Base-by-base conservation (phyloP, 495 filamentous ascomycete genomes). In the Trichoderma parareesei region DNA sequence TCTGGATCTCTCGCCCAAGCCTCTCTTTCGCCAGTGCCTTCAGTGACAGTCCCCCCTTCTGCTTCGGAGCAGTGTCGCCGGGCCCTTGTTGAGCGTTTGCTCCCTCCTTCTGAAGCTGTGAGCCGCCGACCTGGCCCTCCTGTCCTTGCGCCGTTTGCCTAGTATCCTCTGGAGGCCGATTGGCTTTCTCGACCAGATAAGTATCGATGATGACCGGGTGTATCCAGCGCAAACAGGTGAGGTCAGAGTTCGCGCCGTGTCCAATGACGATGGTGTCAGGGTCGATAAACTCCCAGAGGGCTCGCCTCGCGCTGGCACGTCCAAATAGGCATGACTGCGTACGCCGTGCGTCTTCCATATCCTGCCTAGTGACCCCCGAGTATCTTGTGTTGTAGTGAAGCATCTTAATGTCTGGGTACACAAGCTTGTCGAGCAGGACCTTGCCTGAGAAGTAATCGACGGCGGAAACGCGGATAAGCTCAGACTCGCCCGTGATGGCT, bases 361-460 rank as follows among this genome's bases (percentile, higher is more conserved):
- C 70, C 0, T 11, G 13, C 38, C 60, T 48, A 0, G 65, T 72
- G 0, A 83, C 67, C 0, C 81, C 79, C 14, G 77, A 79, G 33
- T 68, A 77, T 0, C 67, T 68, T 0, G 75, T 77, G 40, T 78
- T 76, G 68, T 71, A 73, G 64, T 83, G 75, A 10, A 44, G 46
- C 65, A 83, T 79, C 3, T 62, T 16, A 0, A 75, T 68, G 0
- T 65, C 66, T 0, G 82, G 81, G 1, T 61, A 68, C 1, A 83
- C 81, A 9, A 83, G 67, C 0, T 68, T 66, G 64, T 84, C 71
- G 37, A 84, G 67, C 11, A 83, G 71, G 2, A 73, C 53, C 4
- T 75, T 69, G 2, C 79, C 76, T 0, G 73, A 73, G 65, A 81
- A 74, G 62, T 76, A 77, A 63, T 84, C 82, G 6, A 83, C 63